phyloP scores from a whole-genome alignment of 768 basidiomycete genomes.

The Trametes meyenii region DNA sequence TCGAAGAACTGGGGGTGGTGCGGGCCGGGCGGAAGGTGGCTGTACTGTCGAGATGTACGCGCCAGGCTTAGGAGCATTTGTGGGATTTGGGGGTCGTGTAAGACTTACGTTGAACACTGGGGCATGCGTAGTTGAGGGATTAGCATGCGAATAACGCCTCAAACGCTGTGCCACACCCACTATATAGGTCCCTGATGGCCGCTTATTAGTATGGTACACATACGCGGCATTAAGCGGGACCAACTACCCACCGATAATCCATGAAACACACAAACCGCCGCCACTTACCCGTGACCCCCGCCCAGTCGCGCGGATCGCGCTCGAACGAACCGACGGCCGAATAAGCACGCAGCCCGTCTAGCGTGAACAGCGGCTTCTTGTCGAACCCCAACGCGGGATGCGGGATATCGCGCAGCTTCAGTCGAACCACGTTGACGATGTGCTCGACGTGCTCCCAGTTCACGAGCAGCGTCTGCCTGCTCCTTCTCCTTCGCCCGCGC shows the following conservation, averaged over 20 bases:
- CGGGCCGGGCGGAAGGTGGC: slow-evolving; percentile 20
- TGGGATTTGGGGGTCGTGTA: neutral
- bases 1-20: slow-evolving; percentile 47
- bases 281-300: slow-evolving; percentile 78
- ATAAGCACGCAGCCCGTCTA: slow-evolving; percentile 55
- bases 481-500: neutral
- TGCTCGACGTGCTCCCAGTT: slow-evolving; percentile 70
- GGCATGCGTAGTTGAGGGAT: neutral
- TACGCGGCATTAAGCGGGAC: neutral
- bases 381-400: slow-evolving; percentile 32
- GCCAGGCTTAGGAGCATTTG: neutral
- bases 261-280: slow-evolving; percentile 73
- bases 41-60: slow-evolving; percentile 15
- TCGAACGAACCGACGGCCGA: slow-evolving; percentile 50
- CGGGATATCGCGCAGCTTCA: slow-evolving; percentile 32
- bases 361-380: slow-evolving; percentile 50
- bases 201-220: neutral
- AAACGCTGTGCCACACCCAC: neutral
- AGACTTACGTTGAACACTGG: slow-evolving; percentile 34
- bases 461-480: slow-evolving; percentile 33
- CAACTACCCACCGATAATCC: slow-evolving; percentile 64
- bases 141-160: neutral
- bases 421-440: slow-evolving; percentile 40
- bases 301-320: slow-evolving; percentile 58
- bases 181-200: slow-evolving; percentile 3